Evolutionary conservation across 2,329 filamentous ascomycete species (phyloP), one percentile per base, ranked within the genome.

Genomic region (Sclerotinia glacialis): DNA sequence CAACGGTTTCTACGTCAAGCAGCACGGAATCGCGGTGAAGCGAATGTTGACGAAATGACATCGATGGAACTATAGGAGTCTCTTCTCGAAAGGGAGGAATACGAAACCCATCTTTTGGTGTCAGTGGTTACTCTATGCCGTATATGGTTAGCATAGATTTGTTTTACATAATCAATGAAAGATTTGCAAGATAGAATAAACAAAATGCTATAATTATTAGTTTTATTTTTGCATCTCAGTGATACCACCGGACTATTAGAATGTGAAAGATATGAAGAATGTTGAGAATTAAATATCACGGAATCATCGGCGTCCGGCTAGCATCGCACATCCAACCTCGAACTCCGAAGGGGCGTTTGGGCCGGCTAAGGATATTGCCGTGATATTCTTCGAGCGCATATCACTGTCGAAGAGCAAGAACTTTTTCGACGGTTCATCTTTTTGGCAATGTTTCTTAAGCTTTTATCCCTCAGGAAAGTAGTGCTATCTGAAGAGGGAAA

Each of bases 401-500:
- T n/a, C n/a, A n/a, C n/a, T n/a, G n/a, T n/a, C n/a, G n/a, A n/a
- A n/a, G n/a, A n/a, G n/a, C n/a, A n/a, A n/a, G n/a, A n/a, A n/a
- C n/a, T n/a, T n/a, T n/a, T n/a, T n/a, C n/a, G n/a, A n/a, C n/a
- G n/a, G n/a, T n/a, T n/a, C n/a, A n/a, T n/a, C n/a, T n/a, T n/a
- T n/a, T n/a, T n/a, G n/a, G n/a, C n/a, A n/a, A n/a, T n/a, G n/a
- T 40, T 44, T 28, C 40, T 58, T 44, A 58, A 58, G 42, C 12
- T 46, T 28, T 58, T 58, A 58, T 28, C 55, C 40, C 26, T 18
- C 28, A 1, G 18, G 1, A 18, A 21, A 47, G 56, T 49, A 60
- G 56, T 60, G 18, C 56, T 60, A 47, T 60, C 56, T 47, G 21
- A 34, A 23, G 44, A 6, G 40, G 21, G 11, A 60, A 49, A 37